Percentiles rank a stretch among this genome's conserved stretches.
Evolutionary conservation across 225 moss, liverwort and hornwort species (phyloP).

Genomic region (Pseudisothecium myosuroides): DNA sequence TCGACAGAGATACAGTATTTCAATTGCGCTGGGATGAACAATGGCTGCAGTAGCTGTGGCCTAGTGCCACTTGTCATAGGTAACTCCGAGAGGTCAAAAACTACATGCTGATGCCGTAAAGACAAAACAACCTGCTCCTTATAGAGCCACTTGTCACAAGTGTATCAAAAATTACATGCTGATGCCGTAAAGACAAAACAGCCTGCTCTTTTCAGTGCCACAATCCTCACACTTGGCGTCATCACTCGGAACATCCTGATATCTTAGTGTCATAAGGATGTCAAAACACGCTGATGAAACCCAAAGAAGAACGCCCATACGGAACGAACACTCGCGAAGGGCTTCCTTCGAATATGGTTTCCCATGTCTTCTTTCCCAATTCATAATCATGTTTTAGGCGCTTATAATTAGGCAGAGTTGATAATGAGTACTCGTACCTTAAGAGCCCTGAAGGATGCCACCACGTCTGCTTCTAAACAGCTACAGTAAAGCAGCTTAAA

Average conservation of each 20-base stretch:
- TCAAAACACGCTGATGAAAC: too few species aligned
- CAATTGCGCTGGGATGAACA: background rate
- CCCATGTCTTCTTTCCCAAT: background rate
- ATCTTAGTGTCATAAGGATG: background rate
- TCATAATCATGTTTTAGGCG: too few species aligned
- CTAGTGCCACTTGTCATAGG: background rate
- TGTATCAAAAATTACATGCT: background rate
- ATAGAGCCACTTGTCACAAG: background rate
- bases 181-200: background rate
- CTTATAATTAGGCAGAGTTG: background rate
- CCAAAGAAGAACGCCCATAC: background rate
- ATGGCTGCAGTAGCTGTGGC: too few species aligned
- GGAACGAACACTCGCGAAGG: background rate
- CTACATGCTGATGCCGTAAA: background rate
- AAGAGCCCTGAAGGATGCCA: background rate
- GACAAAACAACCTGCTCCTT: background rate
- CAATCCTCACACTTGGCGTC: background rate
- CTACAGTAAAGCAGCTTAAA: background rate
- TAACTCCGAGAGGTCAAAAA: background rate
- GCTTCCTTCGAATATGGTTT: background rate
- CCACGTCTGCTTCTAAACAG: background rate
- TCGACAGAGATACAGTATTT: background rate
- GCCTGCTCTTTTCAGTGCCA: background rate
- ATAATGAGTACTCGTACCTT: background rate
- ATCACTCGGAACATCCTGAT: background rate